Base-by-base conservation (phyloP, 192 early-diverging fungal species). In the Rhizophagus sp. region DNA sequence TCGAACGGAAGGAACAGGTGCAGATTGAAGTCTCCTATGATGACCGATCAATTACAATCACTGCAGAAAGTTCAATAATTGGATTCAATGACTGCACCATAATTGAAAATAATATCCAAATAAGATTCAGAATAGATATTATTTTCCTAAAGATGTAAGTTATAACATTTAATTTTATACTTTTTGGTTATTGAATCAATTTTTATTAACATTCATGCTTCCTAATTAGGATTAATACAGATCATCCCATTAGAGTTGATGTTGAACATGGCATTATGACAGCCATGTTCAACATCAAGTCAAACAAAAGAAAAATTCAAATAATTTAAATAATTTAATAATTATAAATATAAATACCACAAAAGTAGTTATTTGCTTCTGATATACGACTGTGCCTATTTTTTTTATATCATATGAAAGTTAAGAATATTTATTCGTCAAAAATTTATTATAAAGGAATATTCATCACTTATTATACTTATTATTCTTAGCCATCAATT, bases 81-180 rank as follows among this genome's bases (percentile, higher is more conserved):
- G 41, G 5, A 52, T 44, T 49, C 12, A 72, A 39, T 17, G 13
- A 49, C 8, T 49, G 41, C 27, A 73, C 71, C 30, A 41, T 17
- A 11, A 73, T 73, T 24, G 44, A 27, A 73, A 73, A 73, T 73
- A 73, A 73, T 73, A 19, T 73, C 15, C 11, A 24, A 9, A 73
- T 47, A 19, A 73, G 7, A 5, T 67, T 67, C 33, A 24, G 33
- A 67, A 2, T 67, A 0, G 25, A 67, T 50, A 49, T 73, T 47
- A 12, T n/a, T 73, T 27, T 73, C 4, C 30, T 0, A 13, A 73
- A n/a, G 19, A 73, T 73, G 71, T 73, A 50, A 73, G 13, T 73
- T 50, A 50, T 50, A 13, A 49, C 47, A 10, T 15, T 13, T 15
- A 50, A 15, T 50, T 50, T 12, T 15, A n/a, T 1, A 19, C 30